Conservation (phyloP, 108 stramenopile genomes). For the Cyclotella cryptica region DNA sequence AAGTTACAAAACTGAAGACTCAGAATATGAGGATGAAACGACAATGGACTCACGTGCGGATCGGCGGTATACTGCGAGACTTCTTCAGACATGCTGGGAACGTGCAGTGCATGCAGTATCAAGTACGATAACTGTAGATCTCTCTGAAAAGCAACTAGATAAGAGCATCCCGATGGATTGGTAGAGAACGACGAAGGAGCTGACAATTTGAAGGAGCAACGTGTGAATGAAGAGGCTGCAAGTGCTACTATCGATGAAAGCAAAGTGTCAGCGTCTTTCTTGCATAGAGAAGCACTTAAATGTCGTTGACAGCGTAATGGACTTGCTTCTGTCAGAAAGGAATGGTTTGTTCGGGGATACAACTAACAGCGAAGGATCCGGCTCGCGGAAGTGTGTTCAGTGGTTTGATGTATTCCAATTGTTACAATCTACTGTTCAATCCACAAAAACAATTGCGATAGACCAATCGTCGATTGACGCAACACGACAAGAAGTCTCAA, state of each 20-base stretch:
- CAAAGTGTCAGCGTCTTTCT: not conserved
- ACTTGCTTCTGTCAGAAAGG: conserved; percentile 16
- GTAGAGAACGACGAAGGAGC: not conserved
- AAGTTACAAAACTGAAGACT: not conserved
- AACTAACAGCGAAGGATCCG: not conserved
- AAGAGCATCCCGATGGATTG: not conserved
- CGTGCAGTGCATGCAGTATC: conserved; percentile 41
- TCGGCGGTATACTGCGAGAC: conserved; percentile 14
- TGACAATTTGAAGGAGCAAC: not conserved
- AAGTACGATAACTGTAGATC: conserved; percentile 15
- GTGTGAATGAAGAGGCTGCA: not conserved
- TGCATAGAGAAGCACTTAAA: conserved; percentile 32
- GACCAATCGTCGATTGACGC: not conserved
- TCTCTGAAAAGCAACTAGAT: not conserved
- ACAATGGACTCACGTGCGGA: not conserved
- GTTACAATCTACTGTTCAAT: conserved; percentile 6
- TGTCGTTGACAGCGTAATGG: conserved; percentile 25
- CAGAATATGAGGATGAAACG: not conserved
- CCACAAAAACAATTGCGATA: not conserved
- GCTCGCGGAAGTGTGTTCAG: not conserved
- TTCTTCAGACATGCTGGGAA: conserved; percentile 44
- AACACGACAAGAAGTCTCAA: not conserved
- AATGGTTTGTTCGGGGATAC: not conserved
- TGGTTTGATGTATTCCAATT: conserved; percentile 28
- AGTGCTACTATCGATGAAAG: conserved; percentile 1